phyloP scores from a whole-genome alignment of 495 filamentous ascomycete genomes.

The Choiromyces venosus region DNA sequence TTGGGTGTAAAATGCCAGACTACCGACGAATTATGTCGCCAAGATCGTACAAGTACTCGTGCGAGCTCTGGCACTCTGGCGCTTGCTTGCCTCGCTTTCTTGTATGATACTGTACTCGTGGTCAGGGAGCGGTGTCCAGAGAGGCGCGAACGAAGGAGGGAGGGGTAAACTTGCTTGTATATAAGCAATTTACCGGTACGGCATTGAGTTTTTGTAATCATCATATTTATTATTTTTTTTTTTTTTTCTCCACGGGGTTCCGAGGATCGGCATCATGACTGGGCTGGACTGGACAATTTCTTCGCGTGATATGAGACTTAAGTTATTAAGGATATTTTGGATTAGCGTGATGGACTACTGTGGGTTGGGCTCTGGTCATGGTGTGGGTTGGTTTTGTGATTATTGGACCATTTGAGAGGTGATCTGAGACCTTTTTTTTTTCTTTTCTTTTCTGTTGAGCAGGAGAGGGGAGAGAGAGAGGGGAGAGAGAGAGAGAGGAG shows the following conservation, averaged over 20 bases:
- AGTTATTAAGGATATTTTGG: background rate
- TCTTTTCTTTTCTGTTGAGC: background rate
- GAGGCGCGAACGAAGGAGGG: too few species aligned
- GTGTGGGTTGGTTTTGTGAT: background rate
- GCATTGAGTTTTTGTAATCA: background rate
- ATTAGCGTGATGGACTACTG: background rate
- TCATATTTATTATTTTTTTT: too few species aligned
- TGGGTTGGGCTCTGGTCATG: background rate
- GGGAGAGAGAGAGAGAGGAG: too few species aligned
- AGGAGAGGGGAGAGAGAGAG: background rate
- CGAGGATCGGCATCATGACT: background rate
- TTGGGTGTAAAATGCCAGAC: too few species aligned
- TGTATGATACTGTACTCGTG: too few species aligned
- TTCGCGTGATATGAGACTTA: background rate
- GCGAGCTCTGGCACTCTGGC: too few species aligned
- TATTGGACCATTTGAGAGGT: background rate
- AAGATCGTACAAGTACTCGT: too few species aligned
- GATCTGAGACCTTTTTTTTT: background rate
- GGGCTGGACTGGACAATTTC: background rate
- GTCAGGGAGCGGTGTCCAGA: too few species aligned
- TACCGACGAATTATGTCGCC: too few species aligned
- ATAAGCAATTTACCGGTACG: background rate
- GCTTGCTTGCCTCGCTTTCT: too few species aligned
- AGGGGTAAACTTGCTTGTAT: too few species aligned
- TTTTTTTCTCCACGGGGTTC: background rate